Evolutionary conservation across 2,329 filamentous ascomycete genomes (phyloP).

Genomic region (Botrytis paeoniae): DNA sequence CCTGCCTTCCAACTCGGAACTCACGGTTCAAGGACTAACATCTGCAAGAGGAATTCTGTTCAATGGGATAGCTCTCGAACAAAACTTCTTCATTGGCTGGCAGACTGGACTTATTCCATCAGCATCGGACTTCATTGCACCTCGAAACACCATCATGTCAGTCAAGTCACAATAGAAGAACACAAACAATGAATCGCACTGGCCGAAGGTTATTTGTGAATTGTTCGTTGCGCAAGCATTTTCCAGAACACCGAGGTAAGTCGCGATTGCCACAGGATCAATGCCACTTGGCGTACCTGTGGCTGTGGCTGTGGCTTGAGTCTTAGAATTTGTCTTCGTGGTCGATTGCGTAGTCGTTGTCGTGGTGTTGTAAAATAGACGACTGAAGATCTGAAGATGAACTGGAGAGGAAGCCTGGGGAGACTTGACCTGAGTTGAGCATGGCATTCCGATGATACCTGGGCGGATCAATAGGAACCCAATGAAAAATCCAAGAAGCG

Average conservation of each 20-base stretch:
- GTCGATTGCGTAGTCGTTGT: neutral
- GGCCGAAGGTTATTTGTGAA: neutral
- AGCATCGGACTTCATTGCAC: neutral
- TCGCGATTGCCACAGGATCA: neutral
- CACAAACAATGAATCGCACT: conserved; percentile 9
- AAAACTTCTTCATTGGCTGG: neutral
- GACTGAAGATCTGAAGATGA: neutral
- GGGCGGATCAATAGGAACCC: neutral
- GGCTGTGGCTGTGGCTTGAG: neutral
- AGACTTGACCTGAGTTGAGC: neutral
- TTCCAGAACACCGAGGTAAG: conserved; percentile 6
- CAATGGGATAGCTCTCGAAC: neutral
- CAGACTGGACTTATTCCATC: neutral
- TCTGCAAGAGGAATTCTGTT: neutral
- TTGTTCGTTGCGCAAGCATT: neutral
- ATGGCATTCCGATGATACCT: neutral
- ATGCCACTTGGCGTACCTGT: neutral
- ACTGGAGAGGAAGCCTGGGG: neutral
- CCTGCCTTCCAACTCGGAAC: neutral
- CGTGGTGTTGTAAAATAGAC: neutral
- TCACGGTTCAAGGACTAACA: neutral
- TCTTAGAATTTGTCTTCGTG: neutral
- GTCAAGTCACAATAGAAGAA: conserved; percentile 7
- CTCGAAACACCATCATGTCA: neutral
- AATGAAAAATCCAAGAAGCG: neutral